A percentile compares a stretch with the other conserved stretches of the same genome.
These are phyloP conservation scores for Ascochyta viciae-villosae DNA, from an alignment of 2,329 filamentous ascomycete genomes.

Conservation along the genomic window DNA sequence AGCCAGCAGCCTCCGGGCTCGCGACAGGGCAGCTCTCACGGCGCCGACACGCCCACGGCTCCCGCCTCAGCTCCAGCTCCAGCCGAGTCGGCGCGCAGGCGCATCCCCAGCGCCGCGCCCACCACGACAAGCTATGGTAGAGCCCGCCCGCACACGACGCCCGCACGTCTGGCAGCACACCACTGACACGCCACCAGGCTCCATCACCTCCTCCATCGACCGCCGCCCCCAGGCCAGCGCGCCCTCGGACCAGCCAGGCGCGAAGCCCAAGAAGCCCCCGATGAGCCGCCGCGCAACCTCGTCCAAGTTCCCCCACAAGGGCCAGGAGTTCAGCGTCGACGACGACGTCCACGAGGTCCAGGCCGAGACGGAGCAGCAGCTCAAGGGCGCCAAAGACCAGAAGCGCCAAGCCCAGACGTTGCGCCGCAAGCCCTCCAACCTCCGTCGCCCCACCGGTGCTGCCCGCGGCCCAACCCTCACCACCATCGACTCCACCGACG, in stretches of 20 bases:
- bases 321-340: slow-evolving; percentile 88
- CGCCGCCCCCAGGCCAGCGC: slow-evolving; percentile 34
- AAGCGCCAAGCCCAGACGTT: slow-evolving; percentile 45
- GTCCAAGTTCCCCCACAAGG: slow-evolving; percentile 75
- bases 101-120: slow-evolving; percentile 36
- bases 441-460: slow-evolving; percentile 53
- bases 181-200: slow-evolving; percentile 34
- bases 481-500: slow-evolving; percentile 58
- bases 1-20: slow-evolving; percentile 33
- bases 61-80: background rate
- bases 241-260: slow-evolving; percentile 28
- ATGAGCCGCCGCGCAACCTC: slow-evolving; percentile 78
- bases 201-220: slow-evolving; percentile 44
- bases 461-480: slow-evolving; percentile 56
- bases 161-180: background rate
- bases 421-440: slow-evolving; percentile 60
- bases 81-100: slow-evolving; percentile 40
- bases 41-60: slow-evolving; percentile 30
- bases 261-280: slow-evolving; percentile 71
- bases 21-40: slow-evolving; percentile 37
- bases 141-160: slow-evolving; percentile 2
- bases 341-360: slow-evolving; percentile 80
- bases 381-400: slow-evolving; percentile 22
- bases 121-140: slow-evolving; percentile 46
- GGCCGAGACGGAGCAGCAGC: slow-evolving; percentile 40